phyloP scores from a whole-genome alignment of 805 yeast genomes.

The Candida berthetii region DNA sequence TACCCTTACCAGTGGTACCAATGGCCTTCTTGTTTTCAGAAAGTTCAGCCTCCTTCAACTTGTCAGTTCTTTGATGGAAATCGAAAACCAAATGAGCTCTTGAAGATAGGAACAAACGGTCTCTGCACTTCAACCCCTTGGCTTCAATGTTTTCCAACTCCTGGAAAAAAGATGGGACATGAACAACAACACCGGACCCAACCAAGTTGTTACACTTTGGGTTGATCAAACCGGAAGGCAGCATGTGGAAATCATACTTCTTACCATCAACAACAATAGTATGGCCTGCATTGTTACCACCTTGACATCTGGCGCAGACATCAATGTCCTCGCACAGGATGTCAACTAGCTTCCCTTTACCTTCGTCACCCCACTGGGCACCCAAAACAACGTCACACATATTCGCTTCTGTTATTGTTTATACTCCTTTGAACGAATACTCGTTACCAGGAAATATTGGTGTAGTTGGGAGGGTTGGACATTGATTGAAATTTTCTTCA shows the following conservation, averaged over 20 bases:
- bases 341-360: constrained; percentile 97
- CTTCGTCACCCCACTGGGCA: constrained; percentile 99
- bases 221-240: constrained; percentile 96
- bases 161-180: constrained; percentile 85
- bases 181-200: constrained; percentile 96
- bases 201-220: constrained; percentile 84
- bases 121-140: constrained; percentile 63
- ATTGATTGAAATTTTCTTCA: background rate
- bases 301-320: constrained; percentile 96
- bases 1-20: constrained; percentile 99
- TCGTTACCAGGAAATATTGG: constrained; percentile 1
- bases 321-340: constrained; percentile 91
- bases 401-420: background rate
- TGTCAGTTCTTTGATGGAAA: constrained; percentile 96
- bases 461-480: background rate
- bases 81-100: constrained; percentile 97
- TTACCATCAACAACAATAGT: constrained; percentile 87
- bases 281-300: constrained; percentile 99
- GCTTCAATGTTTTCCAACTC: constrained; percentile 77
- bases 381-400: constrained; percentile 82
- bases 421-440: constrained; percentile 1
- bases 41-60: constrained; percentile 88
- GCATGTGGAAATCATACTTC: constrained; percentile 97
- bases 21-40: constrained; percentile 65
- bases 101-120: constrained; percentile 80